phyloP scores from a whole-genome alignment of 176 grass and related monocot species.

The Zea luxurians region DNA sequence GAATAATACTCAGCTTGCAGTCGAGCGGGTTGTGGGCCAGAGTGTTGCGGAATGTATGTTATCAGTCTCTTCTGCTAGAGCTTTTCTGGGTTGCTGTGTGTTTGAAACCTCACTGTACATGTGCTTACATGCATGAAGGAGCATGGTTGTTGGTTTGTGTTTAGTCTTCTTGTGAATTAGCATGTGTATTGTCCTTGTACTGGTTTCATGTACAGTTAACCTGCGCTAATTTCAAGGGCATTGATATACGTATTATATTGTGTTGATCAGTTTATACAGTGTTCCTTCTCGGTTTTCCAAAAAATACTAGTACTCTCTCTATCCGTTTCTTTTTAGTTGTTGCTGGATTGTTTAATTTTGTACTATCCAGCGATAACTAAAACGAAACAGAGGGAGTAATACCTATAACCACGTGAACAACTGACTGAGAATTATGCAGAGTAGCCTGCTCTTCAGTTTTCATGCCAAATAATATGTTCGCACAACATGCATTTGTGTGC shows the following conservation, averaged over 20 bases:
- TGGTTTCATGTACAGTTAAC: slow-evolving; percentile 48
- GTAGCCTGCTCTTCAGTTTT: no score
- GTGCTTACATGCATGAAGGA: slow-evolving; percentile 56
- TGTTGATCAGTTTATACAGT: not conserved
- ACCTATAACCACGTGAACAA: no score
- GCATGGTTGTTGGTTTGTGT: slow-evolving; percentile 43
- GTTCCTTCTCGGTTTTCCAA: no score
- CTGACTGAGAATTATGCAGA: no score
- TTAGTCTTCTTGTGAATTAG: slow-evolving; percentile 35
- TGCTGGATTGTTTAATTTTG: no score
- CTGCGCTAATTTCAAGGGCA: slow-evolving; percentile 18
- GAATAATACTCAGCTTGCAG: slow-evolving; percentile 48
- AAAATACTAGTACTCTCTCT: no score
- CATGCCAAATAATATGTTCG: no score
- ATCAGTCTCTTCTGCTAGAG: slow-evolving; percentile 32
- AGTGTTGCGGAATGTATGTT: slow-evolving; percentile 37
- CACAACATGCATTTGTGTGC: no score
- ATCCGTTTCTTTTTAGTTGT: no score
- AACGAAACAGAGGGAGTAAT: no score
- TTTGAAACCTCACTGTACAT: slow-evolving; percentile 64
- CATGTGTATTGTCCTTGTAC: slow-evolving; percentile 27
- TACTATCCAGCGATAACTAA: no score
- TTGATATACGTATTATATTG: not conserved
- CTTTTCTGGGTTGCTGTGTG: slow-evolving; percentile 49
- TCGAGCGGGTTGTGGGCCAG: slow-evolving; percentile 35